phyloP scores from a whole-genome alignment of 2,329 filamentous ascomycete species.

The Apiospora hydei region DNA sequence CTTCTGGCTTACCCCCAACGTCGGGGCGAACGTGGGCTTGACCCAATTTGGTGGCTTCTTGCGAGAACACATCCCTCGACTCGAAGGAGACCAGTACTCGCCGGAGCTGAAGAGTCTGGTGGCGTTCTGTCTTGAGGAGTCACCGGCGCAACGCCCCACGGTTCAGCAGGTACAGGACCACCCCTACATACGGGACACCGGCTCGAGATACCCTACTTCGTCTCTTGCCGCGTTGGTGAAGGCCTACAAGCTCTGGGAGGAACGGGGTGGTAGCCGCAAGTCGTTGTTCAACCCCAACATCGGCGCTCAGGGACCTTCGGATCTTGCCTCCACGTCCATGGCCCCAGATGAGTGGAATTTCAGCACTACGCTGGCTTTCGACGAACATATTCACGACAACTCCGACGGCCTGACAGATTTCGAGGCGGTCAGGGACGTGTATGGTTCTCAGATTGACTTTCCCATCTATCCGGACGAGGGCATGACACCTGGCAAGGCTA shows the following conservation, averaged over 20 bases:
- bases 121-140: constrained; percentile 74
- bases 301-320: constrained; percentile 62
- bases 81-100: constrained; percentile 77
- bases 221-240: constrained; percentile 71
- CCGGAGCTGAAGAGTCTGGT: constrained; percentile 73
- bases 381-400: constrained; percentile 61
- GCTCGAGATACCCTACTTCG: constrained; percentile 67
- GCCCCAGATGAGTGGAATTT: constrained; percentile 72
- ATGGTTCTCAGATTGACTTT: constrained; percentile 66
- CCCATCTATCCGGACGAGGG: constrained; percentile 55
- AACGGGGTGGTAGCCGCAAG: constrained; percentile 72
- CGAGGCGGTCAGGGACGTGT: constrained; percentile 67
- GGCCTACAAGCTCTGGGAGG: constrained; percentile 79
- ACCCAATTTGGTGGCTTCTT: constrained; percentile 63
- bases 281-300: constrained; percentile 65
- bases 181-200: constrained; percentile 70
- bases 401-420: constrained; percentile 52
- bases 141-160: constrained; percentile 72
- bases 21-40: constrained; percentile 59
- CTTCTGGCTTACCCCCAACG: constrained; percentile 77
- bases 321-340: constrained; percentile 52
- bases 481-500: constrained; percentile 60
- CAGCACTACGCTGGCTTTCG: constrained; percentile 70
- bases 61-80: constrained; percentile 68
- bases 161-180: constrained; percentile 75